Evolutionary conservation across 495 filamentous ascomycete species (phyloP), one percentile per base, ranked within the genome.

Genomic region (Penicillium crystallinum): DNA sequence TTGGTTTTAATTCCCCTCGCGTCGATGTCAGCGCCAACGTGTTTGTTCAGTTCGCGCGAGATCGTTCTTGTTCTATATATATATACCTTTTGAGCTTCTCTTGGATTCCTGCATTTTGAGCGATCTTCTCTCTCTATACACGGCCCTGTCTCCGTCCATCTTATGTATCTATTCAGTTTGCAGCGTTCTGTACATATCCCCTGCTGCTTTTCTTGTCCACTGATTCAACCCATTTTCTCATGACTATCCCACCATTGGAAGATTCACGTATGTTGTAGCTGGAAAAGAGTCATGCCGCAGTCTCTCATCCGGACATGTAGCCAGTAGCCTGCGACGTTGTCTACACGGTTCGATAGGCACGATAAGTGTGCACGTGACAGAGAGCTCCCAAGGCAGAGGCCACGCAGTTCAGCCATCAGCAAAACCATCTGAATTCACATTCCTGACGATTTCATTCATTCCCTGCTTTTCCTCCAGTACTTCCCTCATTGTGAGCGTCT

Each of bases 291-390:
- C n/a, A n/a, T n/a, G n/a, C n/a, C n/a, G n/a, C n/a, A n/a, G n/a
- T n/a, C n/a, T n/a, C n/a, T n/a, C n/a, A n/a, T n/a, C n/a, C n/a
- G n/a, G n/a, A n/a, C n/a, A n/a, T n/a, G n/a, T 14, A 7, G 10
- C 39, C 29, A 15, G 21, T 40, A 33, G 19, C 12, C 36, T n/a
- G n/a, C n/a, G n/a, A n/a, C n/a, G n/a, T 34, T 22, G 6, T 48
- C 14, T 12, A 29, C 3, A 42, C 33, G 37, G 38, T 31, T 54
- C 22, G 45, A 44, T 37, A 38, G 49, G 34, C 5, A 15, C 50
- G 58, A 70, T 67, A 67, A 66, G 55, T 21, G 22, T 17, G 7
- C 68, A 70, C 68, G 68, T 70, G 68, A 70, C 54, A 51, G 17
- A 25, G 39, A 70, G 65, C 59, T 68, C 37, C 51, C 22, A 19